These are phyloP conservation scores for Paecilomyces formosus DNA, from an alignment of 2,329 filamentous ascomycete species.

Conservation along the genomic window DNA sequence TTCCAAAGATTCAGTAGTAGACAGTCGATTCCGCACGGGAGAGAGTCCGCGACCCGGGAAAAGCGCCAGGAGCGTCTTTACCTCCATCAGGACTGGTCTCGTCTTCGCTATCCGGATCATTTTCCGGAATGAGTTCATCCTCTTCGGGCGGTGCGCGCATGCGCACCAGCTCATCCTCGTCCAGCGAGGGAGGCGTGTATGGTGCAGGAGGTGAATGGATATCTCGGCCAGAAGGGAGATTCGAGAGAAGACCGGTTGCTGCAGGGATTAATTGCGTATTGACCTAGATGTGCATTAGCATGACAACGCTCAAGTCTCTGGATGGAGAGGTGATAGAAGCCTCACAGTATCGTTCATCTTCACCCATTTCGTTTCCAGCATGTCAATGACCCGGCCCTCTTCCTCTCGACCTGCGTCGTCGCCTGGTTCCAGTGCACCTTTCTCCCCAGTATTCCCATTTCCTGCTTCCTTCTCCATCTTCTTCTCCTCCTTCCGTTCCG, in stretches of 20 bases:
- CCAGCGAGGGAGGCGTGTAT: constrained; percentile 60
- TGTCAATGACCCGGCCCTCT: constrained; percentile 76
- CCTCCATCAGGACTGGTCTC: constrained; percentile 13
- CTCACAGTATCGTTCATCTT: constrained; percentile 87
- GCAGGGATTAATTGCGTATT: constrained; percentile 72
- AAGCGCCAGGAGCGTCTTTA: constrained; percentile 22
- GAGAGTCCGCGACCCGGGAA: constrained; percentile 18
- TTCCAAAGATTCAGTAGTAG: constrained; percentile 23
- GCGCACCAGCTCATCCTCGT: constrained; percentile 52
- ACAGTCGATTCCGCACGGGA: constrained; percentile 20
- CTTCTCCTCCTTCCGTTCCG: constrained; percentile 70
- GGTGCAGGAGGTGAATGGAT: constrained; percentile 62
- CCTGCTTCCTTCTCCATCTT: constrained; percentile 60
- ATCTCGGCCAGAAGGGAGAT: constrained; percentile 81
- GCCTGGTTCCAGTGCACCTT: constrained; percentile 42
- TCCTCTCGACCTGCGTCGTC: constrained; percentile 77
- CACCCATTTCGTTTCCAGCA: constrained; percentile 81
- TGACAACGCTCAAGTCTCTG: background rate
- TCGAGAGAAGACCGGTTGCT: constrained; percentile 61
- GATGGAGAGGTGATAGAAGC: constrained; percentile 2
- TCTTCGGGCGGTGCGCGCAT: constrained; percentile 53
- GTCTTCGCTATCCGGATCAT: constrained; percentile 29
- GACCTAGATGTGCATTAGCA: constrained; percentile 46
- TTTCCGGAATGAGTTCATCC: constrained; percentile 26
- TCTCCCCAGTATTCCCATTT: constrained; percentile 21